These are phyloP conservation scores for Solanum corneliomulleri DNA, from an alignment of 257 asterid species.

Conservation along the genomic window DNA sequence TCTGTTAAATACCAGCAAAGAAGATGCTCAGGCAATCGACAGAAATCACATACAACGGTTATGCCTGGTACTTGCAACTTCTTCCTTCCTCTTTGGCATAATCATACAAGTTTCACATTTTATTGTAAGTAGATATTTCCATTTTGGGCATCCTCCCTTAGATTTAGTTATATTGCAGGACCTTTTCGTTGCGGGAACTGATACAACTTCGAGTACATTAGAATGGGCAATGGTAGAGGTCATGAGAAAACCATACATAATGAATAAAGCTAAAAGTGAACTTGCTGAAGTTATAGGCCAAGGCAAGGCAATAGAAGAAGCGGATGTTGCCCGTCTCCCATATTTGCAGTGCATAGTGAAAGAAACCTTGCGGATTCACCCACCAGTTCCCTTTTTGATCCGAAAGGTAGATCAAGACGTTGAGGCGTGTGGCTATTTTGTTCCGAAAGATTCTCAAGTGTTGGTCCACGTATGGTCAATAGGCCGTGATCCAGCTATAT, in stretches of 20 bases:
- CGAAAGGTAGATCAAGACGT: constrained; percentile 39
- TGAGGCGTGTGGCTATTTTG: constrained; percentile 31
- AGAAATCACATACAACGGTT: background rate
- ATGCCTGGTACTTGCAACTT: background rate
- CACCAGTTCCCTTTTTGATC: constrained; percentile 60
- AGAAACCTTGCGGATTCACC: constrained; percentile 63
- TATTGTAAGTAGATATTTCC: too few relatives aligned
- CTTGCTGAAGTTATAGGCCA: constrained; percentile 38
- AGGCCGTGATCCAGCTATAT: constrained; percentile 40
- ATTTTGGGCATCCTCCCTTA: too few relatives aligned
- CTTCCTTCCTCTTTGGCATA: background rate
- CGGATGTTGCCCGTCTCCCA: constrained; percentile 37
- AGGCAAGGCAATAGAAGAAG: constrained; percentile 39
- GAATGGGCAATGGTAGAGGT: constrained; percentile 86
- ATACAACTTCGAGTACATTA: constrained; percentile 51
- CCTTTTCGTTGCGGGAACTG: constrained; percentile 55
- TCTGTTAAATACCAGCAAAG: background rate
- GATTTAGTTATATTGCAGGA: constrained; percentile 23
- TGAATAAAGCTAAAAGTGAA: constrained; percentile 43
- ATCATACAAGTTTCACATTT: background rate
- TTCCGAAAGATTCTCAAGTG: constrained; percentile 44
- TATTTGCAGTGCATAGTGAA: constrained; percentile 42
- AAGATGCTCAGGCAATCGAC: background rate
- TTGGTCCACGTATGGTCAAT: constrained; percentile 56
- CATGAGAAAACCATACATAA: constrained; percentile 36